A percentile compares a stretch with the other conserved stretches of the same genome.
phyloP scores from a whole-genome alignment of 208 protist species.

The Trypanosoma rangeli region DNA sequence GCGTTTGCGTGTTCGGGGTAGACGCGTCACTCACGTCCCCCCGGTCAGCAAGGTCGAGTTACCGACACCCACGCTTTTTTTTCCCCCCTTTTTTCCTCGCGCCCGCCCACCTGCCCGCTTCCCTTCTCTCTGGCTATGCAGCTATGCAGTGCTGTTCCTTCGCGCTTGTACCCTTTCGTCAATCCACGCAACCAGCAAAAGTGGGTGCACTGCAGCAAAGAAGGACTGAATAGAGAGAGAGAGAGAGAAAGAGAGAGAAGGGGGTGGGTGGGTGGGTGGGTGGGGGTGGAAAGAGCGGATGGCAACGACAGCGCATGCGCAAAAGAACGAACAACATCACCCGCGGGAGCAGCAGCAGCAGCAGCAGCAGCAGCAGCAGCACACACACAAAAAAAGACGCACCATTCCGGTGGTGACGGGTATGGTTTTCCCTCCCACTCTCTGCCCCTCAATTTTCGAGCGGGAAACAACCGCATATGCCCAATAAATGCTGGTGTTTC shows the following conservation, averaged over 20 bases:
- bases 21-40: background rate
- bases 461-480: background rate
- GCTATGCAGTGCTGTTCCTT: background rate
- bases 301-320: no score
- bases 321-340: conserved; percentile 9
- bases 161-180: background rate
- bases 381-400: no score
- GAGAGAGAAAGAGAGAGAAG: conserved; percentile 9
- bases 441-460: no score
- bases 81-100: background rate
- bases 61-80: background rate
- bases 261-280: no score
- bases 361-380: no score
- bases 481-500: background rate
- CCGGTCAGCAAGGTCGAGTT: background rate
- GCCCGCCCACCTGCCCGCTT: background rate
- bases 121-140: background rate
- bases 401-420: no score
- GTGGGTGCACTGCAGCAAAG: background rate
- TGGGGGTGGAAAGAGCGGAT: conserved; percentile 1
- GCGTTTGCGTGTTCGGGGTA: background rate
- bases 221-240: background rate
- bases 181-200: background rate
- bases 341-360: no score
- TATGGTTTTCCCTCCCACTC: no score